Conservation (phyloP, 495 filamentous ascomycete genomes). For the Cairneyella variabilis region DNA sequence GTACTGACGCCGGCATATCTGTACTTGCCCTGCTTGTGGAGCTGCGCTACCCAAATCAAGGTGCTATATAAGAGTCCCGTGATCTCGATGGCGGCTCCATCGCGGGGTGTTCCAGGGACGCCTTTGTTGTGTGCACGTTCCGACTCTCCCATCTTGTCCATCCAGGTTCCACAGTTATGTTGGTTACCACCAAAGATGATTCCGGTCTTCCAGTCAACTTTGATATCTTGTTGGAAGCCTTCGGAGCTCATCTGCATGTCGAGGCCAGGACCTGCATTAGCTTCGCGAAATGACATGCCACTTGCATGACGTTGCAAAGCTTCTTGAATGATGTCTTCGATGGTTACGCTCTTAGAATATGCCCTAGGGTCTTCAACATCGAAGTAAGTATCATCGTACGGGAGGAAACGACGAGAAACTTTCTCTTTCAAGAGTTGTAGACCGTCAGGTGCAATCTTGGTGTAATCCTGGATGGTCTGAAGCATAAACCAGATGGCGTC, state of each 20-base stretch:
- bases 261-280: constrained; percentile 82
- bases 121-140: constrained; percentile 87
- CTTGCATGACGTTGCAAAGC: constrained; percentile 84
- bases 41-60: constrained; percentile 68
- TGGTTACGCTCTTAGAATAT: constrained; percentile 74
- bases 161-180: constrained; percentile 96
- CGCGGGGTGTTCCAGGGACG: constrained; percentile 90
- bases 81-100: constrained; percentile 94
- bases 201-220: constrained; percentile 89
- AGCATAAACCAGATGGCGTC: constrained; percentile 98
- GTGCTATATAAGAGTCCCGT: constrained; percentile 88
- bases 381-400: constrained; percentile 95
- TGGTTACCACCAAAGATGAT: constrained; percentile 93
- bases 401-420: constrained; percentile 83
- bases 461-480: constrained; percentile 92
- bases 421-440: constrained; percentile 68
- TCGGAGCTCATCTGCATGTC: constrained; percentile 92
- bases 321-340: constrained; percentile 90
- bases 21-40: constrained; percentile 65
- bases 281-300: constrained; percentile 88
- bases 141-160: constrained; percentile 99
- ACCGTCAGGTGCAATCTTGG: constrained; percentile 76
- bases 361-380: constrained; percentile 72
- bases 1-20: constrained; percentile 64
- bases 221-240: constrained; percentile 87